These are phyloP conservation scores for Aspergillus oerlinghausenensis DNA, from an alignment of 2,329 filamentous ascomycete species.

Conservation along the genomic window DNA sequence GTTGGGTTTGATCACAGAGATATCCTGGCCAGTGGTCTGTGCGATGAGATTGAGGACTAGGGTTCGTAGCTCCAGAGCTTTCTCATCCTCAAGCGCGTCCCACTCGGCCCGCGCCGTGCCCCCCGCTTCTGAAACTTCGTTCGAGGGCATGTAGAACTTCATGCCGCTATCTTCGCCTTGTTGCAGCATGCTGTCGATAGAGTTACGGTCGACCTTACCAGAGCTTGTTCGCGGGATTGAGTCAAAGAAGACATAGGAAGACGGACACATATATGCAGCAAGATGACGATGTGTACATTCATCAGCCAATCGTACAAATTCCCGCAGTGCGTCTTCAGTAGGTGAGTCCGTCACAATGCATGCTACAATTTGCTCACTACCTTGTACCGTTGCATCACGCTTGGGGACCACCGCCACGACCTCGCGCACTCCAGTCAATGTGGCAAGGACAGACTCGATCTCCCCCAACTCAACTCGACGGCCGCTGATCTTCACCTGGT, in stretches of 20 bases:
- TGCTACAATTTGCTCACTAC: conserved; percentile 23
- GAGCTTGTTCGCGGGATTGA: conserved; percentile 21
- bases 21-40: conserved; percentile 10
- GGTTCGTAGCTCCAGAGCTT: conserved; percentile 4
- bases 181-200: conserved; percentile 12
- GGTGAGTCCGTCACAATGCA: conserved; percentile 17
- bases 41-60: conserved; percentile 15
- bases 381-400: conserved; percentile 11
- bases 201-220: conserved; percentile 25
- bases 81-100: conserved; percentile 2
- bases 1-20: conserved; percentile 11
- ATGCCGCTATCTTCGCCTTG: background rate
- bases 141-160: conserved; percentile 1
- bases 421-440: conserved; percentile 16
- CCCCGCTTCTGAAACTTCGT: background rate
- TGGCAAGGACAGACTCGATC: conserved; percentile 49
- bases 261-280: conserved; percentile 22
- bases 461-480: conserved; percentile 78
- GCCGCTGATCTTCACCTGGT: conserved; percentile 80
- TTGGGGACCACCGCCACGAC: conserved; percentile 21
- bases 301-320: conserved; percentile 13
- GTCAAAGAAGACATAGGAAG: conserved; percentile 18
- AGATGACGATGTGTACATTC: conserved; percentile 13
- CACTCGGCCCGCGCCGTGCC: conserved; percentile 4
- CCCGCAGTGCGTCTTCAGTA: conserved; percentile 5